Percentiles rank a stretch among this genome's conserved stretches.
Conservation (phyloP, 2,329 filamentous ascomycete genomes). For the Bipolaris cookei region DNA sequence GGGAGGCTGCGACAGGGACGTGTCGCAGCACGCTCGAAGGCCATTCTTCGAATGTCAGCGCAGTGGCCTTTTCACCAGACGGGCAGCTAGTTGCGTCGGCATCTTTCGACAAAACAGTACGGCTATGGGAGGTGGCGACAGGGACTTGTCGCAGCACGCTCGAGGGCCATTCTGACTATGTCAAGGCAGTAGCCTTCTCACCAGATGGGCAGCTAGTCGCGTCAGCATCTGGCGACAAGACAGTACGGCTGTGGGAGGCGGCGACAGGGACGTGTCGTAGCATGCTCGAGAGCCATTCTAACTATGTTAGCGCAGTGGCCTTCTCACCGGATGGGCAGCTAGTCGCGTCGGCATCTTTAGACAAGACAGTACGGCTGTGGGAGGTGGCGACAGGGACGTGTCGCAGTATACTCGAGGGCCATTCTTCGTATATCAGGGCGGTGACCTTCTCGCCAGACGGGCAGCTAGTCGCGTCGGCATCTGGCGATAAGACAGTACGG, state of each 20-base stretch:
- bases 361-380: neutral
- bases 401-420: neutral
- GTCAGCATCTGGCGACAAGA: neutral
- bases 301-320: neutral
- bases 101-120: too few relatives aligned
- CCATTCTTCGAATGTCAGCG: too few relatives aligned
- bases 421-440: neutral
- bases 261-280: neutral
- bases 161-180: neutral
- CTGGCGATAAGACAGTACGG: constrained; percentile 4
- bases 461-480: constrained; percentile 4
- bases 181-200: neutral
- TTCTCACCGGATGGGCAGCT: neutral
- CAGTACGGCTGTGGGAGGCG: too few relatives aligned
- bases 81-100: too few relatives aligned
- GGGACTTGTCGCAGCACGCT: neutral
- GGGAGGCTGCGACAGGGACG: too few relatives aligned
- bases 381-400: neutral
- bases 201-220: neutral
- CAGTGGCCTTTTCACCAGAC: too few relatives aligned
- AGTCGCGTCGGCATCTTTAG: too few relatives aligned
- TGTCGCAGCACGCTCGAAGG: too few relatives aligned
- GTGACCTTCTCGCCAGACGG: constrained; percentile 9
- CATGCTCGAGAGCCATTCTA: neutral
- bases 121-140: too few relatives aligned